Evolutionary conservation across 1,284 basidiomycete genomes (phyloP), one percentile per base, ranked within the genome.

Genomic region (Rhodofomes roseus): DNA sequence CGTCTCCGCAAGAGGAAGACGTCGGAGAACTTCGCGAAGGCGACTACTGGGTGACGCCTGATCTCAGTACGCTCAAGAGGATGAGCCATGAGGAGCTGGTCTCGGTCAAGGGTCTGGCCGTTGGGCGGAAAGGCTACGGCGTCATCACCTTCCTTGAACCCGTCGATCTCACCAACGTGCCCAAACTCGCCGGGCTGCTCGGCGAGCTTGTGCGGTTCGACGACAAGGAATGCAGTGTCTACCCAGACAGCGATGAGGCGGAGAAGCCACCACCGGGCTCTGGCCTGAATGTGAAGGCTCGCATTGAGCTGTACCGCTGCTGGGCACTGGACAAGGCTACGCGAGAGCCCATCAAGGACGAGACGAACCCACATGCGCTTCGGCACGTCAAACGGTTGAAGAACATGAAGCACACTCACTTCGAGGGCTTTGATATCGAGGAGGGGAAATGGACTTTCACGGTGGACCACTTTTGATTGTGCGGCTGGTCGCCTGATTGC

Each of bases 271-370:
- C 85, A 5, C 81, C 86, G 27, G 95, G 96, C 27, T 80, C 88
- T 37, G 97, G 96, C 14, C 79, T 99, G 60, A 99, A 99, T 70
- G 93, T 96, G 16, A 86, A 84, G 29, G 94, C 96, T 22, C 81
- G 82, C 60, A 87, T 99, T 67, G 82, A 84, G 55, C 79, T 99
- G 37, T 79, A 93, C 63, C 81, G 86, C 48, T 96, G 94, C 77
- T 99, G 92, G 89, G 83, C 93, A 39, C 80, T 88, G 59, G 95
- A 98, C 76, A 96, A 96, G 78, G 91, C 93, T 27, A 96, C 93
- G 50, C 82, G 94, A 62, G 89, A 96, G 73, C 90, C 93, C 40
- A 88, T 98, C 76, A 95, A 90, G 73, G 94, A 99, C 68, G 79
- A 84, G 58, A 81, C 81, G 43, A 85, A 95, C 70, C 85, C 90